Evolutionary conservation across 306 rosid genomes (phyloP), one percentile per base, ranked within the genome.

Genomic region (Trifolium pratense): DNA sequence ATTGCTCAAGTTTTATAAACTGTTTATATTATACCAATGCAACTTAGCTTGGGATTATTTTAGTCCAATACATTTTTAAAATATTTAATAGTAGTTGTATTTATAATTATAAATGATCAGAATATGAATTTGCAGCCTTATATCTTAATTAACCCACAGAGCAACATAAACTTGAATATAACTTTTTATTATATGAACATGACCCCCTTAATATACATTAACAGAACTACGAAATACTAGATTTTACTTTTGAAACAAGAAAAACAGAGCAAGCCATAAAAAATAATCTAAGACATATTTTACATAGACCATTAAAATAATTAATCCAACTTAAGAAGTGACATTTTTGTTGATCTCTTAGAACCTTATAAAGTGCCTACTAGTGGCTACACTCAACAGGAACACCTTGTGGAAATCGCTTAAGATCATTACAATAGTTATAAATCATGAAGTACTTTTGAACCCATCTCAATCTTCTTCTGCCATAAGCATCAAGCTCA

Each of bases 391-490:
- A 84, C 43, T 84, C 87, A 64, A 48, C 37, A 48, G 87, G 87
- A 77, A 84, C n/a, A n/a, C 87, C 87, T 13, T 80, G 87, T 18
- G 87, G 83, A 57, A 84, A 84, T 18, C 87, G 82, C 9, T 80
- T 84, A 17, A 80, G 70, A 65, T 84, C 87, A 43, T 20, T 64
- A 70, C 87, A 84, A 45, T 84, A 84, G 66, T 84, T 80, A 18
- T 84, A 84, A 66, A 84, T 80, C 87, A 84, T 84, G 68, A 73
- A 80, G 32, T 84, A 68, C 75, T 56, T 80, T 59, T 80, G 87
- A 70, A 78, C 87, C 87, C 87, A 84, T 74, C 87, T 84, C 12
- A 84, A 31, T 70, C 87, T 80, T 62, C 82, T 84, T 70, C 87
- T 84, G 0, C 78, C 78, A 63, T 57, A 46, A 13, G 83, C 85